These are phyloP conservation scores for Collybia sordida DNA, from an alignment of 768 basidiomycete genomes.

Conservation along the genomic window DNA sequence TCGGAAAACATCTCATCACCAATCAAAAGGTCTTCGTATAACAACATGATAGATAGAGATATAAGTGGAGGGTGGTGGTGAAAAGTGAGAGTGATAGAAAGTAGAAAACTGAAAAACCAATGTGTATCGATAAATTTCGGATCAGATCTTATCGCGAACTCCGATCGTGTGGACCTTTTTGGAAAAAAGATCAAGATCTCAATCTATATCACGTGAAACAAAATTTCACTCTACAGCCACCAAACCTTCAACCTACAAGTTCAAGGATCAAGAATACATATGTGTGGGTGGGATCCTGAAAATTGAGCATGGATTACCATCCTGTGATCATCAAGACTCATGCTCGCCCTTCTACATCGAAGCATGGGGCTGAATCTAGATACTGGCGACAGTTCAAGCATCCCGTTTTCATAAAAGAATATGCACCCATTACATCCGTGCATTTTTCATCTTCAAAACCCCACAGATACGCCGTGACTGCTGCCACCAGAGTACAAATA, in stretches of 20 bases:
- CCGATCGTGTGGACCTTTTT: conserved; percentile 10
- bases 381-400: conserved; percentile 88
- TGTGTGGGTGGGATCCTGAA: too few species aligned
- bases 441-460: conserved; percentile 89
- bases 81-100: conserved; percentile 6
- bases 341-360: conserved; percentile 49
- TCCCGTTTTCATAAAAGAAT: conserved; percentile 96
- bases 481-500: conserved; percentile 90
- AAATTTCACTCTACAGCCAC: conserved; percentile 15
- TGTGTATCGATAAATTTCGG: conserved; percentile 31
- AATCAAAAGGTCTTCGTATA: conserved; percentile 72
- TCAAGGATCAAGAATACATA: not conserved
- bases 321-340: conserved; percentile 69
- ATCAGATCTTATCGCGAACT: conserved; percentile 22
- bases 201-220: conserved; percentile 21
- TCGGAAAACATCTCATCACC: conserved; percentile 94
- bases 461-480: conserved; percentile 94
- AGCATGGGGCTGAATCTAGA: conserved; percentile 72
- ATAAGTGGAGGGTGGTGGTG: conserved; percentile 16
- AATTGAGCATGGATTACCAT: conserved; percentile 71
- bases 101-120: conserved; percentile 15
- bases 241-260: not conserved
- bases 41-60: conserved; percentile 53
- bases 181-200: conserved; percentile 15
- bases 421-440: conserved; percentile 91